These are phyloP conservation scores for Trichoderma sp. DNA, from an alignment of 2,329 filamentous ascomycete genomes.

Conservation along the genomic window DNA sequence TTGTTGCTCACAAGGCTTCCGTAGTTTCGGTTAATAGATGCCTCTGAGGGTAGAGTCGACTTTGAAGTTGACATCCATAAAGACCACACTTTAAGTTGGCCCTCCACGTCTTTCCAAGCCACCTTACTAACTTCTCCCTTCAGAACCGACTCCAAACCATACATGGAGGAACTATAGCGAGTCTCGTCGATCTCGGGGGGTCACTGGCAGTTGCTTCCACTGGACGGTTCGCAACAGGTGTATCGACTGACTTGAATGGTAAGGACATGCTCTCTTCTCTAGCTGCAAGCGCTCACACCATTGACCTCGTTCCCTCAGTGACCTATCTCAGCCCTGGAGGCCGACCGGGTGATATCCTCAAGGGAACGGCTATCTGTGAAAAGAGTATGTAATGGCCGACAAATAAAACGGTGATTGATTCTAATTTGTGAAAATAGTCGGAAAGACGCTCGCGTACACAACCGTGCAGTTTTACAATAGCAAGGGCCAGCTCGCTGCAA, in stretches of 20 bases:
- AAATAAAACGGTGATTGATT: neutral
- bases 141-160: constrained; percentile 75
- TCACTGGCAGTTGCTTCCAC: constrained; percentile 64
- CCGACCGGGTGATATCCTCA: constrained; percentile 54
- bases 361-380: constrained; percentile 57
- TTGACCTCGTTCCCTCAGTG: constrained; percentile 41
- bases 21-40: constrained; percentile 65
- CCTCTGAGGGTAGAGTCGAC: constrained; percentile 64
- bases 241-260: constrained; percentile 65
- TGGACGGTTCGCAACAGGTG: constrained; percentile 60
- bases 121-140: neutral
- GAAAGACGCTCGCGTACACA: constrained; percentile 62
- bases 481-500: constrained; percentile 57
- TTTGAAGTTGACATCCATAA: constrained; percentile 74
- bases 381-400: constrained; percentile 48
- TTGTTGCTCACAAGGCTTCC: neutral
- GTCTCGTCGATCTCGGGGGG: constrained; percentile 66
- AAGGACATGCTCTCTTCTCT: neutral
- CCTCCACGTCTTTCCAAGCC: neutral
- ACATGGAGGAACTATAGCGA: constrained; percentile 76
- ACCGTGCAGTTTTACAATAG: constrained; percentile 57
- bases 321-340: constrained; percentile 61
- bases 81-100: constrained; percentile 63
- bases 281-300: neutral
- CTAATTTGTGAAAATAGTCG: constrained; percentile 49